Evolutionary conservation across 169 alveolate genomes (phyloP).

Genomic region (Plasmodium fragile): DNA sequence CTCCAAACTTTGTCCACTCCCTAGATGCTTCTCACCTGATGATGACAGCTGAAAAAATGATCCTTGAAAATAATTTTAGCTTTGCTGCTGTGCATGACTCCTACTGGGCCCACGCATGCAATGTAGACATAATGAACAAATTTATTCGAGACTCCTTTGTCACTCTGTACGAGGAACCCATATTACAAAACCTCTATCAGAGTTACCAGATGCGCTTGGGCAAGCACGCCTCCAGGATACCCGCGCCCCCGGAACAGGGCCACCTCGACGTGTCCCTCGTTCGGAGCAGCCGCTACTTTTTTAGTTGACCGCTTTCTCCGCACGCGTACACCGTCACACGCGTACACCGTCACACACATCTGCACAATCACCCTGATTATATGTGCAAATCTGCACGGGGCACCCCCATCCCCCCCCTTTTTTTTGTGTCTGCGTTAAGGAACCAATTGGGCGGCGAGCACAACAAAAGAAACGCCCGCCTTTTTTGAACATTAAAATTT

Average conservation of each 20-base stretch:
- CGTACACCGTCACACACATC: no score
- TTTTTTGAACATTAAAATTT: not conserved
- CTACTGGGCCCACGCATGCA: conserved; percentile 96
- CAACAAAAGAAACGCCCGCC: not conserved
- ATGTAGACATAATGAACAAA: conserved; percentile 91
- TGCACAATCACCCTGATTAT: no score
- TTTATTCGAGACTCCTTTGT: conserved; percentile 92
- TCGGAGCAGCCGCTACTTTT: conserved; percentile 80
- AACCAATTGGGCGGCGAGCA: not conserved
- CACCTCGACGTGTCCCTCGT: conserved; percentile 82
- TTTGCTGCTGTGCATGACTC: conserved; percentile 98
- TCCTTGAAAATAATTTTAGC: conserved; percentile 80
- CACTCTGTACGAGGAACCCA: conserved; percentile 91
- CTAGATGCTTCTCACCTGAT: conserved; percentile 97
- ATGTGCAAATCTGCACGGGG: no score
- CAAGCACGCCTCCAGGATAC: conserved; percentile 77
- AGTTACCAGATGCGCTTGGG: conserved; percentile 86
- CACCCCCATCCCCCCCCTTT: not conserved
- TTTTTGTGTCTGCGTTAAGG: not conserved
- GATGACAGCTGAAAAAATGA: conserved; percentile 94
- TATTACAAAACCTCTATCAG: conserved; percentile 89
- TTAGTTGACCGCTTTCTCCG: conserved; percentile 78
- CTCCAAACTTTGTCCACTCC: conserved; percentile 97
- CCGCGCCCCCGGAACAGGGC: conserved; percentile 89
- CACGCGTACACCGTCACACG: no score